These are phyloP conservation scores for Luffa aegyptiaca DNA, from an alignment of 306 rosid species.

Conservation along the genomic window DNA sequence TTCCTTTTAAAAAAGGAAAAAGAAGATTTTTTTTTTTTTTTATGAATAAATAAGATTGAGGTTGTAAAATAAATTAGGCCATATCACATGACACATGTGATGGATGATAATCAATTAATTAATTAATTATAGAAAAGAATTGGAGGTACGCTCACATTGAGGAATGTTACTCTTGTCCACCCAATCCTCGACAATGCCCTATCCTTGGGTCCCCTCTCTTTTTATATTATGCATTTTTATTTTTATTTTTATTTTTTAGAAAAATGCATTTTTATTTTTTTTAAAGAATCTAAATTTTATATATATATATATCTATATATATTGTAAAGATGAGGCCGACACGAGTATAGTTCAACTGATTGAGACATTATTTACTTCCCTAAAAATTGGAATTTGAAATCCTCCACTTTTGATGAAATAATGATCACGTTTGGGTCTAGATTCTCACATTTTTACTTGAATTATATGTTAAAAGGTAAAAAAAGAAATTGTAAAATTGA, in stretches of 20 bases:
- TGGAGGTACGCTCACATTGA: constrained; percentile 1
- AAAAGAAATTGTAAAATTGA: too few species aligned
- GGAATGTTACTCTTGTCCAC: constrained; percentile 10
- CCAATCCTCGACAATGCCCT: not conserved
- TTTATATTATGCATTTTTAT: not conserved
- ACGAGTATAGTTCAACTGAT: too few species aligned
- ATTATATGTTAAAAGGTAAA: not conserved
- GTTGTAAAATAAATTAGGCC: not conserved
- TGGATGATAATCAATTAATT: not conserved
- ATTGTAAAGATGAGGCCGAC: not conserved
- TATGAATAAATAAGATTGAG: not conserved
- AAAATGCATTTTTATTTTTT: not conserved
- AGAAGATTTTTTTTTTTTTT: not conserved
- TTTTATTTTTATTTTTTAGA: too few species aligned
- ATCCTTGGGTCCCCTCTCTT: not conserved
- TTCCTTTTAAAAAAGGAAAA: not conserved
- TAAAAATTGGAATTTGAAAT: too few species aligned
- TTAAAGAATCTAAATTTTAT: too few species aligned
- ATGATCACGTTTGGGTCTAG: too few species aligned
- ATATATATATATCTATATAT: too few species aligned
- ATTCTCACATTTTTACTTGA: too few species aligned
- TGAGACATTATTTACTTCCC: too few species aligned
- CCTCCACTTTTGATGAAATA: too few species aligned
- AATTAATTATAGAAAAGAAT: not conserved
- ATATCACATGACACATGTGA: constrained; percentile 8